Percentiles rank a stretch among this genome's conserved stretches.
Evolutionary conservation across 305 asterid genomes (phyloP).

Genomic region (Solanum chacoense): DNA sequence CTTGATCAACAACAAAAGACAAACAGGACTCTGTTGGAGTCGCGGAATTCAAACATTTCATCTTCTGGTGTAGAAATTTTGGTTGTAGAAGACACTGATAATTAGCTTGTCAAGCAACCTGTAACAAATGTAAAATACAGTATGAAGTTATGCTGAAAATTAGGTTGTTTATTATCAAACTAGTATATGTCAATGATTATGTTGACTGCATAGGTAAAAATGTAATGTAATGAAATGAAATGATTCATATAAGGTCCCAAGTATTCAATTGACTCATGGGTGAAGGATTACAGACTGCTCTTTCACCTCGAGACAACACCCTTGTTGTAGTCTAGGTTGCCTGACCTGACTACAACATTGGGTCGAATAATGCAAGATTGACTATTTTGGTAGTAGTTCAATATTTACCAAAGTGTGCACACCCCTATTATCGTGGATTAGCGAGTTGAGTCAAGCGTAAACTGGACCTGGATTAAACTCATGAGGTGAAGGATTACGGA

Average conservation of each 20-base stretch:
- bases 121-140: not conserved
- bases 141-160: not conserved
- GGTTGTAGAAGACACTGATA: slow-evolving; percentile 26
- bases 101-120: not conserved
- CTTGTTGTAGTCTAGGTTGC: not conserved
- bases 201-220: not conserved
- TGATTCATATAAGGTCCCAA: not conserved
- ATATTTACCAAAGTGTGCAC: not conserved
- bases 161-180: not conserved
- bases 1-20: slow-evolving; percentile 55
- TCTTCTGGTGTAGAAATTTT: slow-evolving; percentile 23
- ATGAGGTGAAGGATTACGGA: not conserved
- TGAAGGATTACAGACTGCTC: not conserved
- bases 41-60: slow-evolving; percentile 17
- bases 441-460: not conserved
- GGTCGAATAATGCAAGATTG: not conserved
- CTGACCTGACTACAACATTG: not conserved
- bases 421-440: not conserved
- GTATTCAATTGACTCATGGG: not conserved
- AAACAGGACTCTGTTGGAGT: slow-evolving; percentile 17
- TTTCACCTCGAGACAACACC: not conserved
- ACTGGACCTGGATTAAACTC: not conserved
- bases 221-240: not conserved
- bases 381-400: not conserved
- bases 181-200: not conserved